phyloP scores from a whole-genome alignment of 2,329 filamentous ascomycete genomes.

The Bipolaris bicolor region DNA sequence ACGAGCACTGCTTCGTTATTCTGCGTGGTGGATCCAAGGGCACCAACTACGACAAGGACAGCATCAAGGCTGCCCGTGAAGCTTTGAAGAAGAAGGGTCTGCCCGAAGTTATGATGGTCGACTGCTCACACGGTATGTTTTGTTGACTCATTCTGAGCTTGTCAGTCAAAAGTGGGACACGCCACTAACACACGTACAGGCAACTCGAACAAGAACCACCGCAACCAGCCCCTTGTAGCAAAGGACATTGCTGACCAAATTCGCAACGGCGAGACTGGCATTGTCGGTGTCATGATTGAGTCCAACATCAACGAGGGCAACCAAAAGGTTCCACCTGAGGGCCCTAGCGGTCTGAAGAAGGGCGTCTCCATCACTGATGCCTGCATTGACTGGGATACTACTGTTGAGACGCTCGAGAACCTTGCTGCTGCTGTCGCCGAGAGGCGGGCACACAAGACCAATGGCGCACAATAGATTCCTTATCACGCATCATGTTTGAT shows the following conservation, averaged over 20 bases:
- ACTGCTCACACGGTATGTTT: slow-evolving; percentile 90
- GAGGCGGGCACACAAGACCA: slow-evolving; percentile 63
- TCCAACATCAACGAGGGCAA: slow-evolving; percentile 89
- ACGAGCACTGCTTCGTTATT: slow-evolving; percentile 97
- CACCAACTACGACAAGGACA: slow-evolving; percentile 90
- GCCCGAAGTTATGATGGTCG: slow-evolving; percentile 91
- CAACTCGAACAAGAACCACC: slow-evolving; percentile 97
- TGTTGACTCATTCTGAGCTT: neutral
- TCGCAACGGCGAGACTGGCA: slow-evolving; percentile 81
- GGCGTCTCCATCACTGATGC: slow-evolving; percentile 95
- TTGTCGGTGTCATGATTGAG: slow-evolving; percentile 98
- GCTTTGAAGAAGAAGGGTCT: slow-evolving; percentile 81
- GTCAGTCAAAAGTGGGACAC: neutral
- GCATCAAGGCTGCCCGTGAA: slow-evolving; percentile 78
- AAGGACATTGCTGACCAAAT: slow-evolving; percentile 83
- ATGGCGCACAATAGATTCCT: slow-evolving; percentile 21
- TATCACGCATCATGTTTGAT: neutral
- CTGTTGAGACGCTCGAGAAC: slow-evolving; percentile 79
- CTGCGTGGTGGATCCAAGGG: slow-evolving; percentile 89
- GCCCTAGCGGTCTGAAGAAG: slow-evolving; percentile 77
- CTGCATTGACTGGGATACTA: slow-evolving; percentile 92
- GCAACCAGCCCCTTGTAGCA: slow-evolving; percentile 95
- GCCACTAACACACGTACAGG: slow-evolving; percentile 57
- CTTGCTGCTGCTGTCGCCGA: slow-evolving; percentile 82
- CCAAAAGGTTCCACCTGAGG: slow-evolving; percentile 82